Conservation (phyloP, 2,329 filamentous ascomycete species). For the Albifimbria verrucaria region DNA sequence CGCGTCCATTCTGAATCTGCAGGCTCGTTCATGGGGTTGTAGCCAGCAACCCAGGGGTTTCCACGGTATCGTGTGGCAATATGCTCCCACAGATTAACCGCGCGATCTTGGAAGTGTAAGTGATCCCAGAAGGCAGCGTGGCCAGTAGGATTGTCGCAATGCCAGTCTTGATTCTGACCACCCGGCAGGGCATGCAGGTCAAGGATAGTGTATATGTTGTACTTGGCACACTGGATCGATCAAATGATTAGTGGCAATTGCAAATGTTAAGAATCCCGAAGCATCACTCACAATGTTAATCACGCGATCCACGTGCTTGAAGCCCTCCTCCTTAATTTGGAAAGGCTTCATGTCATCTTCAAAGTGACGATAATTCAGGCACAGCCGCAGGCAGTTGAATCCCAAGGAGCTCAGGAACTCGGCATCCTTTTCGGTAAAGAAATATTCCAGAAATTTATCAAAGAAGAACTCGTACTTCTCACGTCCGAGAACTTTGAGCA, state of each 20-base stretch:
- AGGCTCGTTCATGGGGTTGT: slow-evolving; percentile 32
- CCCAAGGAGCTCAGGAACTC: slow-evolving; percentile 52
- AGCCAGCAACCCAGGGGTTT: slow-evolving; percentile 38
- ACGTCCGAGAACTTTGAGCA: slow-evolving; percentile 49
- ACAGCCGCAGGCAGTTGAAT: slow-evolving; percentile 54
- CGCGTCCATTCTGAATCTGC: slow-evolving; percentile 26
- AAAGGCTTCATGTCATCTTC: slow-evolving; percentile 49
- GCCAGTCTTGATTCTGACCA: slow-evolving; percentile 46
- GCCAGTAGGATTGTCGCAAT: slow-evolving; percentile 33
- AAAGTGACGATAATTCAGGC: slow-evolving; percentile 58
- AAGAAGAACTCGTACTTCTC: slow-evolving; percentile 60
- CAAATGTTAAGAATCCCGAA: neutral
- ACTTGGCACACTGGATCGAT: slow-evolving; percentile 27
- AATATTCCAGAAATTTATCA: slow-evolving; percentile 53
- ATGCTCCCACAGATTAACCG: slow-evolving; percentile 38
- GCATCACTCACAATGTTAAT: slow-evolving; percentile 30
- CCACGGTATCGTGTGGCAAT: slow-evolving; percentile 37
- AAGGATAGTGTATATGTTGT: slow-evolving; percentile 41
- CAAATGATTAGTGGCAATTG: neutral
- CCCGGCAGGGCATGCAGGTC: slow-evolving; percentile 43
- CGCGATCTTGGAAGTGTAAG: slow-evolving; percentile 41
- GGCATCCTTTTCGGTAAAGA: slow-evolving; percentile 56
- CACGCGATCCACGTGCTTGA: slow-evolving; percentile 46
- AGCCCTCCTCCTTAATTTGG: slow-evolving; percentile 44
- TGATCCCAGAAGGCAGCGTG: slow-evolving; percentile 43